Evolutionary conservation across 169 alveolate species (phyloP).

Genomic region (Besnoitia besnoiti): DNA sequence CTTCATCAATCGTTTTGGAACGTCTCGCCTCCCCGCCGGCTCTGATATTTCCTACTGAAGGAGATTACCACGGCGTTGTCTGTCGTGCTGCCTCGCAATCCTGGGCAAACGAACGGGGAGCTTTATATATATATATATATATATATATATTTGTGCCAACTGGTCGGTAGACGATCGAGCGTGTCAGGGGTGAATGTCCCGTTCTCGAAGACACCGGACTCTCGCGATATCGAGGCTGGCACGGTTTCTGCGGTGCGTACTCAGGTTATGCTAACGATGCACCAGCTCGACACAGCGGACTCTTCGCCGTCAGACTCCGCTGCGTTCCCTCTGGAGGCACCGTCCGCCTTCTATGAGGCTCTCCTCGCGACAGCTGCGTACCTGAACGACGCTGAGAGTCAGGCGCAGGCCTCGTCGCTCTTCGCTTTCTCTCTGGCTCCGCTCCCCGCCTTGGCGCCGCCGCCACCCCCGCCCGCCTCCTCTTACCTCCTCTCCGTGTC

Average conservation of each 20-base stretch:
- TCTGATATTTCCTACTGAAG: too few relatives aligned
- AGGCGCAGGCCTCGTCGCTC: background rate
- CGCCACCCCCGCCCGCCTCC: slow-evolving; percentile 4
- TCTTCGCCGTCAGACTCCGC: background rate
- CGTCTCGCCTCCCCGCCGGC: too few relatives aligned
- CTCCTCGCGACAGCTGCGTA: background rate
- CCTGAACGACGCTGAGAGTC: background rate
- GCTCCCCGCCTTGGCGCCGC: background rate
- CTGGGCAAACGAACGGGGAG: too few relatives aligned
- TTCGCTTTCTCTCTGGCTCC: background rate
- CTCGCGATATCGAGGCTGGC: too few relatives aligned
- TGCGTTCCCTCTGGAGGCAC: background rate
- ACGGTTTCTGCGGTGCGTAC: background rate
- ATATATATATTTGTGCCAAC: too few relatives aligned
- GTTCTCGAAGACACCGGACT: too few relatives aligned
- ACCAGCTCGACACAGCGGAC: background rate
- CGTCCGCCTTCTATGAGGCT: background rate
- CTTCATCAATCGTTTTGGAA: too few relatives aligned
- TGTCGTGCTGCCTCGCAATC: too few relatives aligned
- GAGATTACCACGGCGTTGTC: too few relatives aligned
- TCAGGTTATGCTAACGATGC: background rate
- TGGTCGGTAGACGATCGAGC: too few relatives aligned
- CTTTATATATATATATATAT: too few relatives aligned
- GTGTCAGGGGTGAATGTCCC: too few relatives aligned
- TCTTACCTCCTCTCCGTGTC: background rate